These are phyloP conservation scores for Lodderomyces jiufengensis DNA, from an alignment of 1,139 yeast species.

Conservation along the genomic window DNA sequence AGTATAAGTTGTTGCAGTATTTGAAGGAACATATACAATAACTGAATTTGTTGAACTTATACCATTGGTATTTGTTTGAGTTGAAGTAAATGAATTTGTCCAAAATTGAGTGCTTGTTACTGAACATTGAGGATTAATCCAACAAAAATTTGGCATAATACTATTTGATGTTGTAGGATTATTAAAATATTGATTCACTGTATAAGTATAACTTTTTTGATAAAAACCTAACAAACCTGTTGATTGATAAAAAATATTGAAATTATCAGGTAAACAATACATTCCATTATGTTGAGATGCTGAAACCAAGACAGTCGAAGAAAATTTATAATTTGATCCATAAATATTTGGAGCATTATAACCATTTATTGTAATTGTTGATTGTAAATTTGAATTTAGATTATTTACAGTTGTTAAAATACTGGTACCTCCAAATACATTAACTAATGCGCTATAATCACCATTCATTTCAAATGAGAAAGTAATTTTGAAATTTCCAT, in stretches of 20 bases:
- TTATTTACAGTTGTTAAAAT: not conserved
- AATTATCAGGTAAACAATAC: slow-evolving; percentile 28
- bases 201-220: not conserved
- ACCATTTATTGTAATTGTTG: not conserved
- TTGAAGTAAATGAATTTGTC: not conserved
- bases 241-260: slow-evolving; percentile 19
- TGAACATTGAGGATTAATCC: not conserved
- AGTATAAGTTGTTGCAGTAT: slow-evolving; percentile 5
- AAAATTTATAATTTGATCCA: not conserved
- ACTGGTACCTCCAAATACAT: not conserved
- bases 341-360: not conserved
- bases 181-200: not conserved
- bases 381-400: not conserved
- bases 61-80: not conserved
- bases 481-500: not conserved
- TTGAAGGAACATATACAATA: not conserved
- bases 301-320: slow-evolving; percentile 18
- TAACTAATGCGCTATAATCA: not conserved
- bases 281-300: slow-evolving; percentile 19
- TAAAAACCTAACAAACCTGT: slow-evolving; percentile 5
- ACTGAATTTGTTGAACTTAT: not conserved
- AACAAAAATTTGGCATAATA: not conserved
- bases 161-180: not conserved
- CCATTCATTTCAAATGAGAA: not conserved
- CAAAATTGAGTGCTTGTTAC: not conserved